Conservation (phyloP, 768 basidiomycete genomes). For the Boletus pseudopeckii region DNA sequence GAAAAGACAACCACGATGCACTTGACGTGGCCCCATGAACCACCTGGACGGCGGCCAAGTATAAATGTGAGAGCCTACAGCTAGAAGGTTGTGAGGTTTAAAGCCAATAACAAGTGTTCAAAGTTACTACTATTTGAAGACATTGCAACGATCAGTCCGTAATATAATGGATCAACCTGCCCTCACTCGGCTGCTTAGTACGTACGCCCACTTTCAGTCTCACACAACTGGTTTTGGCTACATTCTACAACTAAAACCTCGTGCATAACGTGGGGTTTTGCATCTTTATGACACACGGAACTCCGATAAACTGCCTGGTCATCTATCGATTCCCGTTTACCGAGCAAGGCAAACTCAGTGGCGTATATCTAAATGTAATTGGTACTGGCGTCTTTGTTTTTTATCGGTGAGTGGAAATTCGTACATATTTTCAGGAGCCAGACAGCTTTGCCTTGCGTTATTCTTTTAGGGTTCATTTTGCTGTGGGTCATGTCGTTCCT, state of each 20-base stretch:
- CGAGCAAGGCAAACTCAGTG: neutral
- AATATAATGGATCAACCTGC: no score
- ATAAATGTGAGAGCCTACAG: neutral
- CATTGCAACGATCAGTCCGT: no score
- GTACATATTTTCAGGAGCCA: neutral
- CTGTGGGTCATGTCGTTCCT: neutral
- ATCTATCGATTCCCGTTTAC: neutral
- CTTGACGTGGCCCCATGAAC: no score
- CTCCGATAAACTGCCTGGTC: neutral
- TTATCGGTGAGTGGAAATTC: neutral
- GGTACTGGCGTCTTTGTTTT: neutral
- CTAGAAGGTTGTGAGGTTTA: neutral
- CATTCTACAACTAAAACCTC: neutral
- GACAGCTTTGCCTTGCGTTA: neutral
- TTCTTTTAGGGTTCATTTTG: neutral
- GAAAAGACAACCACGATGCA: neutral
- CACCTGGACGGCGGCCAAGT: neutral
- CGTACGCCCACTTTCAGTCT: neutral
- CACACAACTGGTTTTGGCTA: neutral
- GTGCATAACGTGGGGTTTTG: neutral
- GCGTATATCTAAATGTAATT: neutral
- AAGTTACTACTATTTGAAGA: neutral
- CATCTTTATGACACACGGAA: neutral
- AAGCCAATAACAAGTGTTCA: neutral
- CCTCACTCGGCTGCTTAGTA: neutral